These are phyloP conservation scores for Cordia subcordata DNA, from an alignment of 257 asterid species.

Conservation along the genomic window DNA sequence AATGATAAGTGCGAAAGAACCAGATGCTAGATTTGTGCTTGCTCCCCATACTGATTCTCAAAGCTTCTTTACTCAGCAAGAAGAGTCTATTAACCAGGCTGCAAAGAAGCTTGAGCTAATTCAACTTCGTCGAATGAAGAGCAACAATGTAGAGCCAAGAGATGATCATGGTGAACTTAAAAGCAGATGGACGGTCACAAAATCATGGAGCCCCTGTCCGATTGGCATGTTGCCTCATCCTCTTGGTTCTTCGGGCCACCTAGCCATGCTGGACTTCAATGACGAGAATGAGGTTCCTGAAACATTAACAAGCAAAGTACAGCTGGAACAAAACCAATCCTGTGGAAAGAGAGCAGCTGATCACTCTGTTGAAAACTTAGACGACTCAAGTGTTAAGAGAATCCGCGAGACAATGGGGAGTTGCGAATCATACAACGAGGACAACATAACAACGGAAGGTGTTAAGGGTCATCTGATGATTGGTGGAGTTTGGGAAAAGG, in stretches of 20 bases:
- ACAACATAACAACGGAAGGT: conserved; percentile 18
- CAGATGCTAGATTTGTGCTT: conserved; percentile 15
- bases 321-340: conserved; percentile 14
- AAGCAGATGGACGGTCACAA: conserved; percentile 42
- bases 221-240: conserved; percentile 70
- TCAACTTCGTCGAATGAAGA: conserved; percentile 20
- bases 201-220: conserved; percentile 78
- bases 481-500: conserved; percentile 63
- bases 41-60: conserved; percentile 11
- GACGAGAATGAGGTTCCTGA: conserved; percentile 11
- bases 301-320: conserved; percentile 15
- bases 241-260: conserved; percentile 54
- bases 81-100: conserved; percentile 42
- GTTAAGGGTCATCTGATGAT: conserved; percentile 53
- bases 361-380: conserved; percentile 24
- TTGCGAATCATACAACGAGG: conserved; percentile 11
- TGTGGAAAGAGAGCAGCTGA: conserved; percentile 52
- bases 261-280: conserved; percentile 44
- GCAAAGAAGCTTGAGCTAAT: conserved; percentile 41
- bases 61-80: conserved; percentile 36
- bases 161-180: conserved; percentile 10
- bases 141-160: conserved; percentile 16
- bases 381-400: conserved; percentile 21
- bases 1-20: conserved; percentile 18
- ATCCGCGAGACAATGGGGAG: conserved; percentile 22